Percentiles rank a stretch among this genome's conserved stretches.
phyloP scores from a whole-genome alignment of 2,329 filamentous ascomycete genomes.

The Penicillium hordei region DNA sequence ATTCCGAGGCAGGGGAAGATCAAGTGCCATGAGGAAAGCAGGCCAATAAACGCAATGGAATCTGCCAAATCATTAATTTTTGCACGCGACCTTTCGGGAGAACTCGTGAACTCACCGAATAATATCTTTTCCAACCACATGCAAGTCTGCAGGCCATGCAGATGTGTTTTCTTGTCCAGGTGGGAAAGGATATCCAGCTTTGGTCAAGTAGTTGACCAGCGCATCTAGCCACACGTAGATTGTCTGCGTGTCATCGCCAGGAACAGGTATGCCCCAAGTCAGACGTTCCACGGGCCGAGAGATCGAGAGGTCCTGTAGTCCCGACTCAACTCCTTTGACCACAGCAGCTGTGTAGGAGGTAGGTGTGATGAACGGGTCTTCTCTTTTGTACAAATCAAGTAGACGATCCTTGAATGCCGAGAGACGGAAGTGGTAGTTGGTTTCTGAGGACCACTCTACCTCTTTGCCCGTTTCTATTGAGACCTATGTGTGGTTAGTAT shows the following conservation, averaged over 20 bases:
- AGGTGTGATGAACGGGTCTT: conserved; percentile 77
- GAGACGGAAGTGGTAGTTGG: conserved; percentile 91
- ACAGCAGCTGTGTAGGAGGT: conserved; percentile 73
- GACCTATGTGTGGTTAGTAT: conserved; percentile 42
- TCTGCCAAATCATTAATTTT: conserved; percentile 32
- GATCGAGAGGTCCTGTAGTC: conserved; percentile 83
- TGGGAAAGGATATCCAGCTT: conserved; percentile 75
- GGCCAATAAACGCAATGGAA: conserved; percentile 99
- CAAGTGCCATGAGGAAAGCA: conserved; percentile 85
- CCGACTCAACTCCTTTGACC: conserved; percentile 70
- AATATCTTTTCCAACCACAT: conserved; percentile 96
- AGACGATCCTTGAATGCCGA: conserved; percentile 78
- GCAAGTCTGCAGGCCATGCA: conserved; percentile 87
- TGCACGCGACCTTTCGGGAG: not conserved
- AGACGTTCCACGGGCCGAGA: conserved; percentile 77
- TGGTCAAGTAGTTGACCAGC: conserved; percentile 88
- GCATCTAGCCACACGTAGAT: conserved; percentile 99
- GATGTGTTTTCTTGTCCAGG: conserved; percentile 61
- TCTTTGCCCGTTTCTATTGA: conserved; percentile 85
- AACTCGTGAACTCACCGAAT: conserved; percentile 54
- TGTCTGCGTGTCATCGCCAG: conserved; percentile 78
- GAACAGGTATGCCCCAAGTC: conserved; percentile 85
- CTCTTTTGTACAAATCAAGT: conserved; percentile 74
- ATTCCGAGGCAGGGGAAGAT: conserved; percentile 72
- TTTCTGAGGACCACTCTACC: conserved; percentile 92